Evolutionary conservation across 1,284 basidiomycete species (phyloP), one percentile per base, ranked within the genome.

Genomic region (Rhodotorula mucilaginosa): DNA sequence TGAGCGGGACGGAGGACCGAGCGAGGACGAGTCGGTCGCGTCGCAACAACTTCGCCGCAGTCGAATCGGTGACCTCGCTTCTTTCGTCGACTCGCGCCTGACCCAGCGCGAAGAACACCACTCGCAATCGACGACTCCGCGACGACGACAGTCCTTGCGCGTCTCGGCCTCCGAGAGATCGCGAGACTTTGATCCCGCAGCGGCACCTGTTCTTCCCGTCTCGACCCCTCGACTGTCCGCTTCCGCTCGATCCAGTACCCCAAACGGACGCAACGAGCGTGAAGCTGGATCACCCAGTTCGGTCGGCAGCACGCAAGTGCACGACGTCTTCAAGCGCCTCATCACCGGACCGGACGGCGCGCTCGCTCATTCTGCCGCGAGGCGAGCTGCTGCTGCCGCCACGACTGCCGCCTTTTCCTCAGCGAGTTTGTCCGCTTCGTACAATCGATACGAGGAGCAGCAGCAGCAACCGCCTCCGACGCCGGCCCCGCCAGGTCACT

Each of bases 341-440:
- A 75, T 75, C 60, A 69, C 71, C 6, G 74, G 74, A 2, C 74
- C 74, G 0, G 61, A 70, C 46, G 74, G 74, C 12, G 74, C 71
- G 1, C 64, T 75, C 44, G 59, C 69, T 2, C 71, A 67, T n/a
- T 68, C 71, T 6, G 69, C 68, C 3, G 71, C 73, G 31, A 65
- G 71, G 3, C 60, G 73, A 13, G 62, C 65, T 3, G 63, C 64
- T 26, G 49, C 64, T 3, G 44, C 58, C 21, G 6, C 49, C 18
- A 19, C 52, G 21, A n/a, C 21, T 3, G 46, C 4, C 52, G 60
- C 58, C 51, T 16, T 52, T 49, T 8, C 13, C 23, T 2, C 57
- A 61, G n/a, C 54, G 54, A n/a, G 29, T 29, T 4, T 51, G 49
- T 23, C 49, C 49, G 49, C 49, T 51, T 51, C 18, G 19, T 18